phyloP scores from a whole-genome alignment of 2,329 filamentous ascomycete species.

The Ciborinia camelliae region DNA sequence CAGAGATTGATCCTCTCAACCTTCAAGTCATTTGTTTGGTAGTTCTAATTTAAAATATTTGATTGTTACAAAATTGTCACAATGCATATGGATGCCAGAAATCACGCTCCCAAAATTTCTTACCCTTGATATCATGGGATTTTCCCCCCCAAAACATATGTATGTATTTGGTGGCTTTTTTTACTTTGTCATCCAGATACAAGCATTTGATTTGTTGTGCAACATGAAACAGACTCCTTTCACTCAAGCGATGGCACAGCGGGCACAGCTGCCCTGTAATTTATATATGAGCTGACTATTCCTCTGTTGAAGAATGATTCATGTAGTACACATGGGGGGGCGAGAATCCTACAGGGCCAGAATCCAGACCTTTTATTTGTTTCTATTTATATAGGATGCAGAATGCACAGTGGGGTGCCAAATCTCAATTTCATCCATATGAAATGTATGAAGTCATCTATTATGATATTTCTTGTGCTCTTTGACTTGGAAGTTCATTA shows the following conservation, averaged over 20 bases:
- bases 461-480: no score
- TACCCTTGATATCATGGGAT: background rate
- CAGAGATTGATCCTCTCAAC: no score
- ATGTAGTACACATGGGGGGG: no score
- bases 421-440: no score
- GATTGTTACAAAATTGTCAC: background rate
- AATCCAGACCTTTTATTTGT: background rate
- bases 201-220: background rate
- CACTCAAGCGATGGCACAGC: background rate
- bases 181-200: background rate
- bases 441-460: no score
- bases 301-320: background rate
- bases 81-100: background rate
- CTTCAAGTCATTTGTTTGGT: no score
- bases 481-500: no score
- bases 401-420: background rate
- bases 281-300: background rate
- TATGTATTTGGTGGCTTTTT: background rate
- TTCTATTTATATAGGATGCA: background rate
- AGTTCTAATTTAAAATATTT: no score
- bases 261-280: background rate
- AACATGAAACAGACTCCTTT: conserved; percentile 1
- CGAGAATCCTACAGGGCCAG: background rate
- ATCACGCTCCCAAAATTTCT: background rate
- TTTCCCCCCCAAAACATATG: background rate